Conservation (phyloP, 257 asterid genomes). For the Lavandula angustifolia region DNA sequence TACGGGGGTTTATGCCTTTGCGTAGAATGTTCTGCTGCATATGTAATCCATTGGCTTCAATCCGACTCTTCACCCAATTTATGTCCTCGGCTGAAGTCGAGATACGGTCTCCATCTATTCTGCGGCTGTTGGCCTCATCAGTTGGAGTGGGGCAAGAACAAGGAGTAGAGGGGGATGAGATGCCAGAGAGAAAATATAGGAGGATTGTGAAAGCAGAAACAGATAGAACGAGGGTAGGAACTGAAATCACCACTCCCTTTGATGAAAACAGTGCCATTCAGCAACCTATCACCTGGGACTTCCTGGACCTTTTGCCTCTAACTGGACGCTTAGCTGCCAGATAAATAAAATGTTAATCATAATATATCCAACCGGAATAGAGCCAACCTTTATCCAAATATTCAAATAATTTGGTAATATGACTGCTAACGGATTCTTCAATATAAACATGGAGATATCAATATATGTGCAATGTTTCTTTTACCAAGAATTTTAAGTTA, state of each 20-base stretch:
- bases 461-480: not conserved
- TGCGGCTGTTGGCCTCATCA: not conserved
- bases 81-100: constrained; percentile 67
- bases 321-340: constrained; percentile 23
- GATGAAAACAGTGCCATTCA: constrained; percentile 55
- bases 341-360: constrained; percentile 20
- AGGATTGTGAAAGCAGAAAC: constrained; percentile 51
- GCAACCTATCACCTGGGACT: constrained; percentile 3
- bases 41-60: constrained; percentile 78
- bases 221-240: constrained; percentile 63
- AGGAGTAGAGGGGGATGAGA: constrained; percentile 46
- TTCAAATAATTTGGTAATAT: constrained; percentile 18
- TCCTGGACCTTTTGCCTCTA: constrained; percentile 25
- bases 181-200: constrained; percentile 53
- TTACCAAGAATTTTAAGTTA: not conserved
- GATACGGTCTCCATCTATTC: constrained; percentile 40
- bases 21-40: constrained; percentile 84
- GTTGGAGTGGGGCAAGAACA: constrained; percentile 55
- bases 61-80: constrained; percentile 71
- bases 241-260: constrained; percentile 71
- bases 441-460: not conserved
- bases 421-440: not conserved
- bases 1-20: constrained; percentile 96
- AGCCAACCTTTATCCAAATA: not conserved
- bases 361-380: constrained; percentile 11